These are phyloP conservation scores for Kodamaea kaohsiungensis DNA, from an alignment of 805 yeast genomes.

Conservation along the genomic window DNA sequence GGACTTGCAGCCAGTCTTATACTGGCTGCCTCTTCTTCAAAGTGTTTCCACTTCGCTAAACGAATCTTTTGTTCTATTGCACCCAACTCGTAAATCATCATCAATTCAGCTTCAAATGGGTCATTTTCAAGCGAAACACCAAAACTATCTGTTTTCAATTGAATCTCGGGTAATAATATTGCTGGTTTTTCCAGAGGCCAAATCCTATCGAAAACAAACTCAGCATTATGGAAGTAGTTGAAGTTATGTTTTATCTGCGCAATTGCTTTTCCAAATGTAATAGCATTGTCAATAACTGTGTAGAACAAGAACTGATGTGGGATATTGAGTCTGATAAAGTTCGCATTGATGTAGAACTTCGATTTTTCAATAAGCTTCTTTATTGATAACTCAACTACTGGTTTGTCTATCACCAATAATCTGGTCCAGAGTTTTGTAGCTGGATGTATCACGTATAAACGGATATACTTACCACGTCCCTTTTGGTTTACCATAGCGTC, in stretches of 20 bases:
- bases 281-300: slow-evolving; percentile 75
- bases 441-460: slow-evolving; percentile 55
- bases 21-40: slow-evolving; percentile 30
- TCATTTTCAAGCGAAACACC: slow-evolving; percentile 79
- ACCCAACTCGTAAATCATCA: slow-evolving; percentile 66
- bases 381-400: slow-evolving; percentile 23
- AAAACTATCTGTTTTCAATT: slow-evolving; percentile 55
- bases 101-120: slow-evolving; percentile 79
- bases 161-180: slow-evolving; percentile 54
- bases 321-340: slow-evolving; percentile 50
- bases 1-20: slow-evolving; percentile 17
- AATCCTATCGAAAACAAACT: slow-evolving; percentile 33
- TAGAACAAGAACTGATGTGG: slow-evolving; percentile 79
- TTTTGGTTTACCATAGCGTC: slow-evolving; percentile 29
- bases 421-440: slow-evolving; percentile 43
- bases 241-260: slow-evolving; percentile 60
- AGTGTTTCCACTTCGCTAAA: slow-evolving; percentile 45
- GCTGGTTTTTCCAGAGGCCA: slow-evolving; percentile 40
- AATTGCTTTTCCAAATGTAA: slow-evolving; percentile 65
- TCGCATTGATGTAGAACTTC: slow-evolving; percentile 25
- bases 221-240: slow-evolving; percentile 24
- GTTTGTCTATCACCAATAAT: slow-evolving; percentile 34
- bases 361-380: slow-evolving; percentile 8
- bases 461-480: slow-evolving; percentile 31
- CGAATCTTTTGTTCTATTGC: slow-evolving; percentile 63